Conservation (phyloP, 2,329 filamentous ascomycete species). For the Clarireedia homoeocarpa region DNA sequence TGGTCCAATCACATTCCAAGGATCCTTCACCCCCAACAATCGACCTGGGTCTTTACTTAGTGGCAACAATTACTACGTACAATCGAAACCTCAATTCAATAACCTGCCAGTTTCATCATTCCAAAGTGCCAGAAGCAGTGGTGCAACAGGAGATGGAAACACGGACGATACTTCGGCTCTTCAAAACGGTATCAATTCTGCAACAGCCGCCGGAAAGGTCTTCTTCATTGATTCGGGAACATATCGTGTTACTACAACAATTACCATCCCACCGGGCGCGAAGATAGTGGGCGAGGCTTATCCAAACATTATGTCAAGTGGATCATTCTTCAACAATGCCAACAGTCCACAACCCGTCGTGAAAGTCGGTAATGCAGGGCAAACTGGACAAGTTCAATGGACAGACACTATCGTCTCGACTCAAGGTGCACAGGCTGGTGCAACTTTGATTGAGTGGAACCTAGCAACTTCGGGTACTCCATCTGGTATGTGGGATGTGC, state of each 20-base stretch:
- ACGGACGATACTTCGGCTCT: conserved; percentile 53
- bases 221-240: conserved; percentile 49
- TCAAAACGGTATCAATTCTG: conserved; percentile 45
- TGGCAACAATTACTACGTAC: conserved; percentile 38
- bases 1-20: conserved; percentile 34
- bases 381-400: conserved; percentile 52
- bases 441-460: conserved; percentile 60
- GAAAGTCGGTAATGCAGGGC: conserved; percentile 44
- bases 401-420: conserved; percentile 49
- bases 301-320: conserved; percentile 33
- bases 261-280: conserved; percentile 36
- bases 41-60: conserved; percentile 38
- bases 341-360: conserved; percentile 40
- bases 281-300: conserved; percentile 35
- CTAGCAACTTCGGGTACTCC: conserved; percentile 44
- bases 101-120: conserved; percentile 33
- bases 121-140: conserved; percentile 37
- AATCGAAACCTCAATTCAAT: conserved; percentile 49
- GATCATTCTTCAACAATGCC: conserved; percentile 37
- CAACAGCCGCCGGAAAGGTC: conserved; percentile 39
- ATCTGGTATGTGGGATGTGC: conserved; percentile 43
- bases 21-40: conserved; percentile 34
- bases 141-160: conserved; percentile 42
- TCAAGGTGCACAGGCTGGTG: conserved; percentile 41
- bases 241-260: conserved; percentile 43